Evolutionary conservation across 768 basidiomycete species (phyloP).

Genomic region (Rubroboletus pulcherrimus): DNA sequence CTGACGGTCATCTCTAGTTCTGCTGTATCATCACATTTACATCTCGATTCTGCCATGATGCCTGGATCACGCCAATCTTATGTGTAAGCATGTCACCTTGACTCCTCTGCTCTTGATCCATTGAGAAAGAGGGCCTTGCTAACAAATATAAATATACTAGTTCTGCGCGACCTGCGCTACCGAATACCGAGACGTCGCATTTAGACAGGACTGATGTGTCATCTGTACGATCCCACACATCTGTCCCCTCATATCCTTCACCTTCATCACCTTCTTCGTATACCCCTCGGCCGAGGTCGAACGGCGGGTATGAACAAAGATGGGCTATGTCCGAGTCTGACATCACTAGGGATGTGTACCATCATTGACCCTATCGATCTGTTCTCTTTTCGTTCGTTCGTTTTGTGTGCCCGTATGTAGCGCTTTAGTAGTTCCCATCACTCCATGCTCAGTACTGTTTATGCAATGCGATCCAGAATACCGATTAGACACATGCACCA

Average conservation of each 20-base stretch:
- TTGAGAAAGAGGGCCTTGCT: neutral
- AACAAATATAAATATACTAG: slow-evolving; percentile 2
- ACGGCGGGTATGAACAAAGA: slow-evolving; percentile 11
- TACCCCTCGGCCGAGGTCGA: neutral
- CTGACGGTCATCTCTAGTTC: slow-evolving; percentile 36
- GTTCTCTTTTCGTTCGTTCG: neutral
- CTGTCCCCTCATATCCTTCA: neutral
- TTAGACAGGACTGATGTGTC: slow-evolving; percentile 4
- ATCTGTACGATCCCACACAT: neutral
- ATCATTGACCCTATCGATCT: slow-evolving; percentile 3
- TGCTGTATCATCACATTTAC: slow-evolving; percentile 49
- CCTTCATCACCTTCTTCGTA: slow-evolving; percentile 2
- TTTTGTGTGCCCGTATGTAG: slow-evolving; percentile 10
- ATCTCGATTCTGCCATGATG: slow-evolving; percentile 8
- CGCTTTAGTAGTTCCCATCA: neutral
- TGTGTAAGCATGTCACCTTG: slow-evolving; percentile 18
- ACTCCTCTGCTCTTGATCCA: neutral
- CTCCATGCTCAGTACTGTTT: neutral
- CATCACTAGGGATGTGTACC: slow-evolving; percentile 15
- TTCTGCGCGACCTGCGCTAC: slow-evolving; percentile 3
- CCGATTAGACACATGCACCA: too few species aligned
- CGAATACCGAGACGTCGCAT: neutral
- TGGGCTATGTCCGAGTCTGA: slow-evolving; percentile 27
- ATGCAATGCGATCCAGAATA: neutral
- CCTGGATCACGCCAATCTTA: slow-evolving; percentile 11